A percentile compares a stretch with the other conserved stretches of the same genome.
Conservation (phyloP, 2,329 filamentous ascomycete genomes). For the Arachnomyces sp. region DNA sequence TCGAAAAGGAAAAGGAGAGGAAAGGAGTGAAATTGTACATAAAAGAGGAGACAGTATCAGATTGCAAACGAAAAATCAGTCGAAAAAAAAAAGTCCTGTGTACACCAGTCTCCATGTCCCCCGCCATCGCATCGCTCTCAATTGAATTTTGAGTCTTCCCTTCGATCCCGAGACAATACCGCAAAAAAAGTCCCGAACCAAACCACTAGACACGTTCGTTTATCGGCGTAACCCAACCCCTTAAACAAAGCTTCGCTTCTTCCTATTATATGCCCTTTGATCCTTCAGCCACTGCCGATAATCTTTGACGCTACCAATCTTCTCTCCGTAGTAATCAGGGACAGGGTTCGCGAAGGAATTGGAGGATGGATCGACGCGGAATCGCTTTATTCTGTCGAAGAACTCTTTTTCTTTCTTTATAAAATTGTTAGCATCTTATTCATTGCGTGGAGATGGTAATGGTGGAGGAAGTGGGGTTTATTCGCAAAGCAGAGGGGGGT, state of each 20-base stretch:
- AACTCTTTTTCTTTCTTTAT: constrained; percentile 84
- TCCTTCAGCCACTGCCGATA: constrained; percentile 97
- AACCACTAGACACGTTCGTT: too few species aligned
- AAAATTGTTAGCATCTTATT: constrained; percentile 5
- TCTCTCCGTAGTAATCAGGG: constrained; percentile 97
- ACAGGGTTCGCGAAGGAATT: constrained; percentile 89
- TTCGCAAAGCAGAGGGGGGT: constrained; percentile 1
- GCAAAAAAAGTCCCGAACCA: too few species aligned
- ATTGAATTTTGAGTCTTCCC: too few species aligned
- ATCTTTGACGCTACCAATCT: constrained; percentile 85
- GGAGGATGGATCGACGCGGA: constrained; percentile 82
- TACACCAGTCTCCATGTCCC: too few species aligned
- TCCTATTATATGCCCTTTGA: constrained; percentile 93
- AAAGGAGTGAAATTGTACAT: too few species aligned
- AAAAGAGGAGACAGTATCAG: too few species aligned
- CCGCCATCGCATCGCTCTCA: too few species aligned
- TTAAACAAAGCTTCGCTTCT: constrained; percentile 48
- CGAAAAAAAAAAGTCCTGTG: too few species aligned
- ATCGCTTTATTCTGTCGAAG: constrained; percentile 82
- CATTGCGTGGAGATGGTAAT: not conserved
- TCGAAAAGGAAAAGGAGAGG: too few species aligned
- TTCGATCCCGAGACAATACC: too few species aligned
- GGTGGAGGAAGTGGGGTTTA: not conserved
- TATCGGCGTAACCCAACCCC: not conserved
- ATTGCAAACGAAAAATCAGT: too few species aligned